Evolutionary conservation across 768 basidiomycete genomes (phyloP).

Genomic region (Tulasnella sp.): DNA sequence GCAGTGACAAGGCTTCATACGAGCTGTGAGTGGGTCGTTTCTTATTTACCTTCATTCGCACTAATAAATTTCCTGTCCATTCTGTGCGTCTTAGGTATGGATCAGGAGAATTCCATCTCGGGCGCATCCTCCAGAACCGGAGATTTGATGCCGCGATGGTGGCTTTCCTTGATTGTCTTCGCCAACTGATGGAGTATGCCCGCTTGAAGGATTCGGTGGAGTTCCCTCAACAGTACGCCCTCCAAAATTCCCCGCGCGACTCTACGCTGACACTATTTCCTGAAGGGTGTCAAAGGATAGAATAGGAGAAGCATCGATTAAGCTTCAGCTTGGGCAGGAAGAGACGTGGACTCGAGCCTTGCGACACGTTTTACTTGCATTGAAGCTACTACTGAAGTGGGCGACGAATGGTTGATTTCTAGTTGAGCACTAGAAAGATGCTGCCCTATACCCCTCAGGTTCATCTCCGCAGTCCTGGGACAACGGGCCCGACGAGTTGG

Average conservation of each 20-base stretch:
- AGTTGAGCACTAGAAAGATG: background rate
- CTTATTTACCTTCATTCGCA: too few relatives aligned
- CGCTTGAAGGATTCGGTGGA: conserved; percentile 70
- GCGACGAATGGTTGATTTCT: conserved; percentile 27
- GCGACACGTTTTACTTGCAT: conserved; percentile 81
- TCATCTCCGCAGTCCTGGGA: background rate
- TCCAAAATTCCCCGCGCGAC: background rate
- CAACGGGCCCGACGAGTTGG: background rate
- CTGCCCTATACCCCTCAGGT: background rate
- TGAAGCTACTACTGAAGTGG: conserved; percentile 67
- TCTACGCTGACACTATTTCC: background rate
- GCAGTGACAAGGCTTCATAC: conserved; percentile 76
- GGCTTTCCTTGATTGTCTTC: conserved; percentile 89
- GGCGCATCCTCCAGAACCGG: conserved; percentile 86
- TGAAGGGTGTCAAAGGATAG: conserved; percentile 82
- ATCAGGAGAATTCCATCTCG: conserved; percentile 86
- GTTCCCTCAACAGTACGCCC: conserved; percentile 80
- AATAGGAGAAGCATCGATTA: conserved; percentile 93
- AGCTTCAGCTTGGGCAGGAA: conserved; percentile 91
- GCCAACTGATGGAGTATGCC: conserved; percentile 85
- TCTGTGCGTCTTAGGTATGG: conserved; percentile 51
- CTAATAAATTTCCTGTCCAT: background rate
- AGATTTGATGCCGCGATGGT: conserved; percentile 97
- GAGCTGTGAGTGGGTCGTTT: conserved; percentile 51
- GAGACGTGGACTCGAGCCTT: conserved; percentile 94